A percentile compares a stretch with the other conserved stretches of the same genome.
Evolutionary conservation across 495 filamentous ascomycete species (phyloP).

Genomic region (Aspergillus campestris): DNA sequence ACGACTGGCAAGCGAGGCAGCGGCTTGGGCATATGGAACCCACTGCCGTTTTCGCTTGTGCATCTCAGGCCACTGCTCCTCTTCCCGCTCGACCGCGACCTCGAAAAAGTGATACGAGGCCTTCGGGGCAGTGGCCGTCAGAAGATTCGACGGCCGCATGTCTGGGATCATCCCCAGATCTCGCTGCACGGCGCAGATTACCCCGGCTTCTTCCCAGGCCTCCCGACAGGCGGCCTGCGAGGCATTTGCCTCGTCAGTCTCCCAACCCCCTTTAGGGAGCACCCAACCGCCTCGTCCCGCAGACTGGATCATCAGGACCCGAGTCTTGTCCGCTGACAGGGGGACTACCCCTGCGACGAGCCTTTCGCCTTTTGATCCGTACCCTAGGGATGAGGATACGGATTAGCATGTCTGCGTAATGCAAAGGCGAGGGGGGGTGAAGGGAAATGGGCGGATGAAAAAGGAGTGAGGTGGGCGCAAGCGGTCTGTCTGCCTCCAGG

Average conservation of each 20-base stretch:
- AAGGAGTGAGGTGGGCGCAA: neutral
- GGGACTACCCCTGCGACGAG: slow-evolving; percentile 94
- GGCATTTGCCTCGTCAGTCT: slow-evolving; percentile 73
- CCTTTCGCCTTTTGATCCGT: slow-evolving; percentile 83
- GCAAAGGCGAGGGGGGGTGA: neutral
- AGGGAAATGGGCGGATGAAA: neutral
- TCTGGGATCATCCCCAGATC: slow-evolving; percentile 84
- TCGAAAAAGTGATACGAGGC: slow-evolving; percentile 86
- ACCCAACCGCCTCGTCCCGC: slow-evolving; percentile 87
- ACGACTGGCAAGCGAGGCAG: slow-evolving; percentile 60
- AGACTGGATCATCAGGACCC: slow-evolving; percentile 90
- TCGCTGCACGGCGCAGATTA: slow-evolving; percentile 67
- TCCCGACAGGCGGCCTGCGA: slow-evolving; percentile 67
- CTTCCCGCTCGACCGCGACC: slow-evolving; percentile 71
- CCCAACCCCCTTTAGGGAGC: slow-evolving; percentile 95
- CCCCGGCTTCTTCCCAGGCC: slow-evolving; percentile 97
- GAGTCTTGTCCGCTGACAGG: slow-evolving; percentile 60
- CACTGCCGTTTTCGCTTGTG: slow-evolving; percentile 83
- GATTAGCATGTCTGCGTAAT: neutral
- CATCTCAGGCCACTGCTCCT: slow-evolving; percentile 86
- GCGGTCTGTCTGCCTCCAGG: slow-evolving; percentile 11
- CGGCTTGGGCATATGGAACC: slow-evolving; percentile 79
- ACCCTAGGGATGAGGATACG: slow-evolving; percentile 50
- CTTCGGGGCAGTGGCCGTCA: slow-evolving; percentile 59
- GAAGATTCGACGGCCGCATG: slow-evolving; percentile 48